Base-by-base conservation (phyloP, 73 alveolate genomes). In the Blepharisma stoltei region DNA sequence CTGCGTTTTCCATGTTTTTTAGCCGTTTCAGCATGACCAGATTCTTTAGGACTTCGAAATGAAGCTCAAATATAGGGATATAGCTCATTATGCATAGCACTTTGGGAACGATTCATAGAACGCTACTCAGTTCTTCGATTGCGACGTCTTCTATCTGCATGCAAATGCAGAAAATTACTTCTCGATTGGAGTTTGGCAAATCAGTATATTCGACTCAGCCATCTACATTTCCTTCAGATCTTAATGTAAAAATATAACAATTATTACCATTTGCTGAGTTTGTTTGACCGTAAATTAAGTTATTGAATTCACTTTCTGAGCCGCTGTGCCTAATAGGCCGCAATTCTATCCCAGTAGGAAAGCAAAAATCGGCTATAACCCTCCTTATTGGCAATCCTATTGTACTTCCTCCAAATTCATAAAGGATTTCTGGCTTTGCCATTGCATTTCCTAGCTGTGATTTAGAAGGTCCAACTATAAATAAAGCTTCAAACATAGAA, bases 191-290 rank as follows among this genome's bases (percentile, higher is more conserved):
- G 5, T 60, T 60, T 9, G 73, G 73, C 37, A 60, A 18, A 25
- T 60, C 73, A 60, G 38, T n/a, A 47, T 60, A 38, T 32, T 32
- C 41, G 11, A 25, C 23, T 14, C 49, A 25, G 48, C 23, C 73
- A 0, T 25, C 48, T 14, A 60, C 1, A 3, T n/a, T 9, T 5
- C 23, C 73, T 5, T 60, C 73, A 14, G 73, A n/a, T 5, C 79
- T 69, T 44, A 69, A 46, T 7, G 79, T 69, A 46, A 69, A 69
- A 44, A 69, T 14, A 69, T 18, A 23, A 20, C 67, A 69, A 69
- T 25, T 38, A 23, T 23, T n/a, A 43, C 27, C 45, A 14, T 43
- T 69, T 69, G 23, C 27, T 9, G 25, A 38, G 14, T n/a, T 11
- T 14, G n/a, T 1, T 44, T 38, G 55, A 4, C 79, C 60, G 45